phyloP scores from a whole-genome alignment of 352 stramenopile species.

The Phytophthora sansomeana region DNA sequence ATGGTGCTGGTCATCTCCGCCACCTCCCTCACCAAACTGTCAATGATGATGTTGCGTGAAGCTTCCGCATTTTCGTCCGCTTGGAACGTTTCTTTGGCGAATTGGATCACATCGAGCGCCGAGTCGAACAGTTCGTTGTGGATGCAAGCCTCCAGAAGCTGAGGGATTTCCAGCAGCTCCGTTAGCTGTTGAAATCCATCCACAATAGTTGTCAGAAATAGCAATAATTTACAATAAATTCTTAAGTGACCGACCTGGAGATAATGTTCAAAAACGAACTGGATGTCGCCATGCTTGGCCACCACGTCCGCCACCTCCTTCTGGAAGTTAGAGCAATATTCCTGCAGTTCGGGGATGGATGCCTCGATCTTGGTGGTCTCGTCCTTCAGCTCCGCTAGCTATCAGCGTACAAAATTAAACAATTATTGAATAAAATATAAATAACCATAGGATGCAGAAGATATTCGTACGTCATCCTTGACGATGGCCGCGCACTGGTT shows the following conservation, averaged over 20 bases:
- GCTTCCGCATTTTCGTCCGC: constrained; percentile 28
- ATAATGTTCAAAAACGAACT: constrained; percentile 93
- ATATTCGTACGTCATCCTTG: constrained; percentile 66
- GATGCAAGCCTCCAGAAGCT: constrained; percentile 97
- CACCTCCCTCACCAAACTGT: constrained; percentile 73
- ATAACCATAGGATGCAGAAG: constrained; percentile 1
- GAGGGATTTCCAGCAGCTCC: constrained; percentile 98
- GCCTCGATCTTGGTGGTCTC: constrained; percentile 63
- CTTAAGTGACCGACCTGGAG: constrained; percentile 51
- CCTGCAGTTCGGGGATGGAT: constrained; percentile 64
- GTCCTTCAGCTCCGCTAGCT: constrained; percentile 75
- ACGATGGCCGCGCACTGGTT: constrained; percentile 88
- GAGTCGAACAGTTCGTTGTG: constrained; percentile 97
- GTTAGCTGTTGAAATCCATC: constrained; percentile 74
- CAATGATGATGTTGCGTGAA: constrained; percentile 67
- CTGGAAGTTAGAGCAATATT: constrained; percentile 61
- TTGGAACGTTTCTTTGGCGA: constrained; percentile 82
- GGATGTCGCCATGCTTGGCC: constrained; percentile 80
- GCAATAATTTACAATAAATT: constrained; percentile 12
- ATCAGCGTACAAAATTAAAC: constrained; percentile 6
- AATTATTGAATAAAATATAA: constrained; percentile 17
- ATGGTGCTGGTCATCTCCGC: constrained; percentile 67
- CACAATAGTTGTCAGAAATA: constrained; percentile 15
- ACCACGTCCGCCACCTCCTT: constrained; percentile 64
- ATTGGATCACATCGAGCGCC: constrained; percentile 95